Evolutionary conservation across 169 alveolate genomes (phyloP).

Genomic region (Eimeria brunetti): DNA sequence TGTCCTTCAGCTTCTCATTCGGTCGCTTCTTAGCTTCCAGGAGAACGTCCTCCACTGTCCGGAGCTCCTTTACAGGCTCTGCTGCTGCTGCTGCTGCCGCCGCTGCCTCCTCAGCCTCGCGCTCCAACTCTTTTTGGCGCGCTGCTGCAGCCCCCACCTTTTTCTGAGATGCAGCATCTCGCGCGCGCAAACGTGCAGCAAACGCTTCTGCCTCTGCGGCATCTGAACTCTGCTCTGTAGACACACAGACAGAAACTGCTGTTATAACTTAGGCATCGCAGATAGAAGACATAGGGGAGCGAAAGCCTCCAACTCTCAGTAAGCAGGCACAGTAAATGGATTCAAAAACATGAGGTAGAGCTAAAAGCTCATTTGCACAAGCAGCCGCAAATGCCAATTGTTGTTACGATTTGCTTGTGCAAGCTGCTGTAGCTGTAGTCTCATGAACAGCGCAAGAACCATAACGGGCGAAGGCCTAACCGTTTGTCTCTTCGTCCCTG

Average conservation of each 20-base stretch:
- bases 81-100: constrained; percentile 58
- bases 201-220: constrained; percentile 64
- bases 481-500: constrained; percentile 25
- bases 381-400: neutral
- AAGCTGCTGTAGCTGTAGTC: neutral
- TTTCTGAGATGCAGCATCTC: constrained; percentile 57
- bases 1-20: constrained; percentile 73
- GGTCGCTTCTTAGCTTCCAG: constrained; percentile 79
- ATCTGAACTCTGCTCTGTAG: constrained; percentile 33
- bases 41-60: constrained; percentile 42
- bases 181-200: constrained; percentile 50
- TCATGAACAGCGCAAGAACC: neutral
- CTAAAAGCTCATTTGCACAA: neutral
- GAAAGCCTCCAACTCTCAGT: neutral
- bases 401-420: neutral
- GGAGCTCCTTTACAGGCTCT: constrained; percentile 16
- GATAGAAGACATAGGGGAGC: neutral
- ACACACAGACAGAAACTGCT: neutral
- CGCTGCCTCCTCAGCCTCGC: constrained; percentile 50
- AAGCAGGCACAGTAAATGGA: neutral
- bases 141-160: constrained; percentile 59
- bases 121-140: constrained; percentile 47
- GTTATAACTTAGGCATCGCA: neutral
- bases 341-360: neutral
- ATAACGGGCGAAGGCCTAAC: neutral